These are phyloP conservation scores for Trichoderma simmonsii DNA, from an alignment of 2,329 filamentous ascomycete genomes.

Conservation along the genomic window DNA sequence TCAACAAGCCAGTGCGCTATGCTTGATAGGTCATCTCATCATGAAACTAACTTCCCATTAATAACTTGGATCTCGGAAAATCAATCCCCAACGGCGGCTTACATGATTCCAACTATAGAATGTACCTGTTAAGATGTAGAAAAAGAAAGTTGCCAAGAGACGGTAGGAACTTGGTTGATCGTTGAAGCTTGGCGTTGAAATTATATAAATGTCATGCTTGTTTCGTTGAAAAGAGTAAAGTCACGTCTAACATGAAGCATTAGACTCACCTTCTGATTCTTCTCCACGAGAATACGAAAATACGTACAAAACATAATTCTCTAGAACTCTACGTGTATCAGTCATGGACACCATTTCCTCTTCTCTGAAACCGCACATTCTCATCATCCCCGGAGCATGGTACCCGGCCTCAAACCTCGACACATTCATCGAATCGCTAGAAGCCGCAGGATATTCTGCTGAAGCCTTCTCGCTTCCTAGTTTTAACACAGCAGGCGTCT, in stretches of 20 bases:
- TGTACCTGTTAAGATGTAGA: not conserved
- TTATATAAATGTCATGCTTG: not conserved
- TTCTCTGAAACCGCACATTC: not conserved
- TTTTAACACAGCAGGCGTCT: not conserved
- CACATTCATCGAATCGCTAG: not conserved
- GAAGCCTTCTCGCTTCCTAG: not conserved
- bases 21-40: not conserved
- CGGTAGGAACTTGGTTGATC: not conserved
- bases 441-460: not conserved
- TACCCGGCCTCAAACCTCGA: not conserved
- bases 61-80: not conserved
- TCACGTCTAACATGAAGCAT: not conserved
- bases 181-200: not conserved
- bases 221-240: not conserved
- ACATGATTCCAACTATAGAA: not conserved
- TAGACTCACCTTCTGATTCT: not conserved
- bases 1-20: not conserved
- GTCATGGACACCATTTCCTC: not conserved
- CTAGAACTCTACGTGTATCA: not conserved
- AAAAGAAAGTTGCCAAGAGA: not conserved
- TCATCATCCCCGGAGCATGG: slow-evolving; percentile 1
- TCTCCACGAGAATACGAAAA: accelerated
- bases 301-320: not conserved
- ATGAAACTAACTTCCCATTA: not conserved
- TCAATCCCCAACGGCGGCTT: not conserved